Evolutionary conservation across 2,329 filamentous ascomycete genomes (phyloP), one percentile per base, ranked within the genome.

Genomic region (Fusarium stilboides): DNA sequence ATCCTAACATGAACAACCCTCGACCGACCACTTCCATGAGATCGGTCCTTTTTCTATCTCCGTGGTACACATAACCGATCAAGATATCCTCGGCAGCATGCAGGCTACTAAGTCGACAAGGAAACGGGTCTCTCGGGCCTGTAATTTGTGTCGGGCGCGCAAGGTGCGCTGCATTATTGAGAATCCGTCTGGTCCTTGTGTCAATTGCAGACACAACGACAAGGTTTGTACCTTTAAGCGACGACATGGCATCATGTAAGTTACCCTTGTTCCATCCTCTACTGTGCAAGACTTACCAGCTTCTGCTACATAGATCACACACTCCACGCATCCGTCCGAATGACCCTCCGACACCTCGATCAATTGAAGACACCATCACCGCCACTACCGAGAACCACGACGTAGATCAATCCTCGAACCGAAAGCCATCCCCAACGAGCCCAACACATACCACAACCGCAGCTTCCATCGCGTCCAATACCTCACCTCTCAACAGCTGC

Each of bases 111-210:
- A 73, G 39, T 10, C 58, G 0, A 44, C 34, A 7, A 70, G 71
- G 26, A 74, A 72, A 31, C 51, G 72, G 9, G 68, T 69, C 2
- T 68, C 71, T 3, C 53, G 72, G 5, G 72, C 72, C 7, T 74
- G 72, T 15, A 64, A 73, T 20, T 46, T 71, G 1, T 74, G 72
- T 46, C 72, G 72, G 5, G 42, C 62, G 6, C 57, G 72, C 37
- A 74, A 74, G 33, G 72, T 74, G 10, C 58, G 72, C 9, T 74
- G 72, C 46, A 75, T 74, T 24, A 69, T 74, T n/a, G 70, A 69
- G 17, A 58, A 57, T 31, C 53, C 69, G 2, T 50, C 64, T 15
- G 53, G 55, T 17, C 72, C 72, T 10, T 74, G 72, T 59, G 67
- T 74, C 69, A 74, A 74, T 19, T 74, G 72, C 47, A 68, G 68